These are phyloP conservation scores for Porcisia deanei DNA, from an alignment of 208 protist genomes.

Conservation along the genomic window DNA sequence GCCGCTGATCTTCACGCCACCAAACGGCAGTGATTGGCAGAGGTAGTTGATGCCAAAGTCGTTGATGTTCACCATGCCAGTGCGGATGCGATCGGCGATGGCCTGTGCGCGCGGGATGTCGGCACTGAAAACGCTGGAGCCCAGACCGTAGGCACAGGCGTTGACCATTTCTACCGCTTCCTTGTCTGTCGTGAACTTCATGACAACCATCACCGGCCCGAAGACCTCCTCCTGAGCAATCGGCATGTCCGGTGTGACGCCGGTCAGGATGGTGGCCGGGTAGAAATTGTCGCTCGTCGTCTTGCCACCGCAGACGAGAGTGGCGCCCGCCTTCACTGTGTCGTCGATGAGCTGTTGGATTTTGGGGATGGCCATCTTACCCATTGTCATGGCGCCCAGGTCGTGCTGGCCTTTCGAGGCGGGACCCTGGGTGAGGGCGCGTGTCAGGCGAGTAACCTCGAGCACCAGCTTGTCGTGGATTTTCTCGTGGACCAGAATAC, in stretches of 20 bases:
- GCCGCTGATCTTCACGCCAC: constrained; percentile 95
- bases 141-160: constrained; percentile 88
- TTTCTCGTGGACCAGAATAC: constrained; percentile 83
- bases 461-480: constrained; percentile 90
- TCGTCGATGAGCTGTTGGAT: constrained; percentile 92
- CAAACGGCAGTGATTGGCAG: constrained; percentile 96
- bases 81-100: constrained; percentile 82
- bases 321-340: constrained; percentile 89
- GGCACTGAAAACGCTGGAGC: constrained; percentile 87
- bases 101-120: constrained; percentile 76
- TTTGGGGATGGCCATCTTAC: constrained; percentile 76
- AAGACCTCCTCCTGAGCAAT: constrained; percentile 96
- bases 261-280: constrained; percentile 91
- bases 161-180: constrained; percentile 91
- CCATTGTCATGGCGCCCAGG: constrained; percentile 95
- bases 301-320: constrained; percentile 85
- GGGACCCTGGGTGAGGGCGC: constrained; percentile 79
- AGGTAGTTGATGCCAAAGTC: constrained; percentile 96
- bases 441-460: constrained; percentile 54
- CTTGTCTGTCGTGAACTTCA: constrained; percentile 88
- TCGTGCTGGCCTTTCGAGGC: constrained; percentile 73
- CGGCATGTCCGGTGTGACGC: constrained; percentile 85
- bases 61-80: constrained; percentile 94
- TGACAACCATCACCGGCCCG: constrained; percentile 92
- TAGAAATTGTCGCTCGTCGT: constrained; percentile 69